These are phyloP conservation scores for Capsicum rhomboideum DNA, from an alignment of 257 asterid genomes.

Conservation along the genomic window DNA sequence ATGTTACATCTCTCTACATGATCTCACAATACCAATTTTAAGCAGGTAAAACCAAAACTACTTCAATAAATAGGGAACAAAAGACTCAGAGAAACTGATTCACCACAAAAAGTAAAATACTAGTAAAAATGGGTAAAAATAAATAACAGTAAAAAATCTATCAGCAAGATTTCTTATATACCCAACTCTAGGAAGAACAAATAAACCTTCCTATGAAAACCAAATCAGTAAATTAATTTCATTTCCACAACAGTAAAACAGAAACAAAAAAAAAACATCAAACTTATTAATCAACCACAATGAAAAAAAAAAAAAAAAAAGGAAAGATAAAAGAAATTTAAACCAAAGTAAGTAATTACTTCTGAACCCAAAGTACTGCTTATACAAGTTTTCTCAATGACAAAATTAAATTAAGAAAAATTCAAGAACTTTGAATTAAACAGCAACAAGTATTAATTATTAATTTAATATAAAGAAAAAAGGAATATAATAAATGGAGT, in stretches of 20 bases:
- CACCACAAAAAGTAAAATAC: not conserved
- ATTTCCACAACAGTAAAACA: not conserved
- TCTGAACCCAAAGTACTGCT: not conserved
- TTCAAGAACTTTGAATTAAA: not conserved
- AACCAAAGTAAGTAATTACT: not conserved
- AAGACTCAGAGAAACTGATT: not conserved
- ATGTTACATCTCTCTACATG: not conserved
- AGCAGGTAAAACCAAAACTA: not conserved
- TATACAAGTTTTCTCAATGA: not conserved
- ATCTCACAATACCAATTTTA: not conserved
- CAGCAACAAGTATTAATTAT: not conserved
- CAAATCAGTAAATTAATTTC: not conserved
- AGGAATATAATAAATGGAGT: slow-evolving; percentile 2
- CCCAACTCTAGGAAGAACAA: not conserved
- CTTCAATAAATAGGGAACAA: not conserved
- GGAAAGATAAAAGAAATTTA: not conserved
- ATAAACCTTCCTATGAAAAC: not conserved
- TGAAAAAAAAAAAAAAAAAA: not conserved
- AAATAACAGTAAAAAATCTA: not conserved
- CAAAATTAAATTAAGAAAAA: not conserved
- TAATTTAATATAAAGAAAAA: not conserved
- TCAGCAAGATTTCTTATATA: not conserved
- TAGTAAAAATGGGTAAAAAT: not conserved
- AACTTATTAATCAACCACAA: not conserved
- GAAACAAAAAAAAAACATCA: not conserved